These are phyloP conservation scores for Sporisorium reilianum DNA, from an alignment of 1,284 basidiomycete genomes.

Conservation along the genomic window DNA sequence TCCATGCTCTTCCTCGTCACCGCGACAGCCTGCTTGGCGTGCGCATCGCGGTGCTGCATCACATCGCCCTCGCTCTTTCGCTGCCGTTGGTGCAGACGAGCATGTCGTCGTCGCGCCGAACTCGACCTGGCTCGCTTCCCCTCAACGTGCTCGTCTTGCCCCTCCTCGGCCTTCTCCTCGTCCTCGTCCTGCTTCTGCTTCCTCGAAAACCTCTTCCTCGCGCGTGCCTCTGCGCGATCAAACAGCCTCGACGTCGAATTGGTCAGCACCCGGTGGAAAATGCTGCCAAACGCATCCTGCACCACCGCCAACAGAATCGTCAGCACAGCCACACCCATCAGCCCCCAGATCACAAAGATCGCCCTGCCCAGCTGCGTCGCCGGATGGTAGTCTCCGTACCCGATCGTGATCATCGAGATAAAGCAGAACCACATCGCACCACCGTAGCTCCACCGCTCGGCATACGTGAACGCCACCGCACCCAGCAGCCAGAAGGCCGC, in stretches of 20 bases:
- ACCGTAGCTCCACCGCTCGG: slow-evolving; percentile 74
- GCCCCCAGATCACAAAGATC: slow-evolving; percentile 83
- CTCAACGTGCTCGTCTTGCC: neutral
- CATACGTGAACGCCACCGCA: slow-evolving; percentile 74
- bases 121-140: neutral
- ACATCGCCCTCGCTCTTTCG: slow-evolving; percentile 28
- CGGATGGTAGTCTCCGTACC: slow-evolving; percentile 50
- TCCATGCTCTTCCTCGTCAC: slow-evolving; percentile 23
- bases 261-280: slow-evolving; percentile 33
- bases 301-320: slow-evolving; percentile 72
- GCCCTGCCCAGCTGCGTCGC: slow-evolving; percentile 75
- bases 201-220: slow-evolving; percentile 17
- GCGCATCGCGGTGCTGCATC: neutral
- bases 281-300: slow-evolving; percentile 52
- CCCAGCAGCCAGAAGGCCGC: slow-evolving; percentile 72
- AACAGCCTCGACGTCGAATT: slow-evolving; percentile 36
- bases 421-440: slow-evolving; percentile 77
- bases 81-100: slow-evolving; percentile 8
- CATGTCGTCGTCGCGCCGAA: neutral
- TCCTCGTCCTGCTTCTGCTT: slow-evolving; percentile 3
- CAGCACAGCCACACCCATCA: slow-evolving; percentile 69
- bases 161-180: neutral
- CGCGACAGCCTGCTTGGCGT: neutral
- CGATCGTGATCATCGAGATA: slow-evolving; percentile 69
- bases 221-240: slow-evolving; percentile 24